Base-by-base conservation (phyloP, 75 land plant species). In the Ceratopteris richardii region DNA sequence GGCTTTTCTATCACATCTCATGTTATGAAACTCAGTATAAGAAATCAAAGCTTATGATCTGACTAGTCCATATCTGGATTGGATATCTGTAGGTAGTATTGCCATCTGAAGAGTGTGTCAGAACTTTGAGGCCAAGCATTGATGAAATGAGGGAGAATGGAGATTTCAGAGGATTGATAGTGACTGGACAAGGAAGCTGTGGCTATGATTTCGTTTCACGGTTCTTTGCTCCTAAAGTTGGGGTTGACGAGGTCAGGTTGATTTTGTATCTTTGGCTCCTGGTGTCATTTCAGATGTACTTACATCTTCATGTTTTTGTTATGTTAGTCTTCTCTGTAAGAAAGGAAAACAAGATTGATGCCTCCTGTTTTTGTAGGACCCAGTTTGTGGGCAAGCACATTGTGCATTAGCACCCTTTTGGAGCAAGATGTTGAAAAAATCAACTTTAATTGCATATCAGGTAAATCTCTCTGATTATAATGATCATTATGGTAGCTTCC, bases 361-460 rank as follows among this genome's bases (percentile, higher is more conserved):
- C n/a, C n/a, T n/a, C n/a, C n/a, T n/a, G n/a, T n/a, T n/a, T n/a
- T n/a, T n/a, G n/a, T n/a, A 88, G 89, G 89, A 88, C 60, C 90
- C 95, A 50, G 95, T 92, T 26, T 81, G 88, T 73, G 97, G 97
- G 27, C 90, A 84, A 60, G 97, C 95, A 46, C 95, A 92, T 57
- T 88, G 94, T 76, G 81, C 90, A 7, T 71, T 92, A 47, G 83
- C 80, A 39, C 77, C 86, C 0, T 80, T 85, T 54, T 92, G 97
- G 97, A 70, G 74, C 58, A 53, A 65, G 51, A 85, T 77, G 69
- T 77, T 92, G 14, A 78, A 79, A 7, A 92, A 85, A 63, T 16
- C 50, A 18, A 75, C 70, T 14, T 60, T 92, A 59, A n/a, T 73
- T 30, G 97, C 88, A 40, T 80, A 75, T 65, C 61, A 58, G 77